Percentiles rank a stretch among this genome's conserved stretches.
Conservation (phyloP, 768 basidiomycete species). For the Rhodotorula taiwanensis region DNA sequence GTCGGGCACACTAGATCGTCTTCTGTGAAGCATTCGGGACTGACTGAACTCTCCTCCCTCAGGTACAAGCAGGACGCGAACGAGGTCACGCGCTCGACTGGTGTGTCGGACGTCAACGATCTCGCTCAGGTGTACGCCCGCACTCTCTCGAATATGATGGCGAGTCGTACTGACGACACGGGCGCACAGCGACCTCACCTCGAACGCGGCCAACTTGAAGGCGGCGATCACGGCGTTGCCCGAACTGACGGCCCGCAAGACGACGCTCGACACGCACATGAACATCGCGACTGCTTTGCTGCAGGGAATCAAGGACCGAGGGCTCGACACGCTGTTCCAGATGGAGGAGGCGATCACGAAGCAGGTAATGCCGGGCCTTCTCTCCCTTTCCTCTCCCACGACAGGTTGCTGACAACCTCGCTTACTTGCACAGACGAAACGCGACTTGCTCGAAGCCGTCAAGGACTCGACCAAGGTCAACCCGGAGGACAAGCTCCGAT, state of each 20-base stretch:
- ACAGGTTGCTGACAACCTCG: neutral
- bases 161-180: neutral
- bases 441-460: slow-evolving; percentile 78
- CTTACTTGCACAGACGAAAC: slow-evolving; percentile 56
- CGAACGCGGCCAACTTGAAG: slow-evolving; percentile 89
- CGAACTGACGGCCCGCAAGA: slow-evolving; percentile 91
- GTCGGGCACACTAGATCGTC: too few relatives aligned
- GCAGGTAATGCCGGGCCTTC: slow-evolving; percentile 53
- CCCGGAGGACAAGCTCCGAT: slow-evolving; percentile 80
- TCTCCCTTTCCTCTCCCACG: neutral
- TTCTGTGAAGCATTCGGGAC: too few relatives aligned
- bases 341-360: slow-evolving; percentile 84
- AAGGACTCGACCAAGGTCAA: slow-evolving; percentile 61
- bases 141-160: neutral
- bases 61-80: slow-evolving; percentile 85
- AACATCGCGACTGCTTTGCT: slow-evolving; percentile 93
- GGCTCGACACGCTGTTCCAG: slow-evolving; percentile 94
- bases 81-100: slow-evolving; percentile 91
- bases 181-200: slow-evolving; percentile 66
- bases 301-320: slow-evolving; percentile 89
- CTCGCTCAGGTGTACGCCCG: slow-evolving; percentile 75
- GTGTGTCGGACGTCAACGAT: slow-evolving; percentile 91
- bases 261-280: slow-evolving; percentile 96
- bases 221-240: slow-evolving; percentile 95
- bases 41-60: neutral